Conservation (phyloP, 805 yeast species). For the Kuraishia cidri region DNA sequence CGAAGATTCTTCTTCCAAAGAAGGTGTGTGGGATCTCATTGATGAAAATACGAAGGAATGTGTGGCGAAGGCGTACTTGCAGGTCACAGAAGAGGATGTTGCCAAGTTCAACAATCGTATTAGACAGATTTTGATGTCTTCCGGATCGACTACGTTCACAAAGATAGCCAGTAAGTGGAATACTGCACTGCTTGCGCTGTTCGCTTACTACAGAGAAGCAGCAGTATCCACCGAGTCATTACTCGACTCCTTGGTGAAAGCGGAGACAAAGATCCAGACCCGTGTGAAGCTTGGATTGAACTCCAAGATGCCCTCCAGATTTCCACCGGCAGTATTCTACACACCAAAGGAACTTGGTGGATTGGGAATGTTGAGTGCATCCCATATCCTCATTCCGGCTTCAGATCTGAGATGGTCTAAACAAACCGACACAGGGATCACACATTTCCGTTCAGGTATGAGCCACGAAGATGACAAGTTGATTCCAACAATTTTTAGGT, state of each 20-base stretch:
- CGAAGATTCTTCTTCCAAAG: constrained; percentile 46
- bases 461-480: constrained; percentile 67
- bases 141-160: constrained; percentile 93
- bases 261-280: constrained; percentile 91
- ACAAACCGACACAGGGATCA: constrained; percentile 91
- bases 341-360: constrained; percentile 98
- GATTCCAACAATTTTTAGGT: constrained; percentile 91
- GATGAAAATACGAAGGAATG: constrained; percentile 69
- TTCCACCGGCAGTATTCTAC: constrained; percentile 97
- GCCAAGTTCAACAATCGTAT: constrained; percentile 75
- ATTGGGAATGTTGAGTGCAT: constrained; percentile 94
- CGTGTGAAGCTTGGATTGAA: constrained; percentile 91
- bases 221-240: constrained; percentile 73
- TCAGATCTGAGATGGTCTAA: constrained; percentile 86
- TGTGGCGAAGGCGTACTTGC: constrained; percentile 80
- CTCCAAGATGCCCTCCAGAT: constrained; percentile 97
- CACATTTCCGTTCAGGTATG: constrained; percentile 94
- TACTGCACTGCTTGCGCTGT: constrained; percentile 77
- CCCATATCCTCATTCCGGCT: constrained; percentile 91
- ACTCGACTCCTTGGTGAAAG: constrained; percentile 74
- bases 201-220: constrained; percentile 91
- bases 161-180: constrained; percentile 96
- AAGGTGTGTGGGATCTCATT: constrained; percentile 88
- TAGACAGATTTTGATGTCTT: constrained; percentile 85
- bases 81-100: constrained; percentile 76